Evolutionary conservation across 345 rosid genomes (phyloP).

Genomic region (Moricandia moricandioides): DNA sequence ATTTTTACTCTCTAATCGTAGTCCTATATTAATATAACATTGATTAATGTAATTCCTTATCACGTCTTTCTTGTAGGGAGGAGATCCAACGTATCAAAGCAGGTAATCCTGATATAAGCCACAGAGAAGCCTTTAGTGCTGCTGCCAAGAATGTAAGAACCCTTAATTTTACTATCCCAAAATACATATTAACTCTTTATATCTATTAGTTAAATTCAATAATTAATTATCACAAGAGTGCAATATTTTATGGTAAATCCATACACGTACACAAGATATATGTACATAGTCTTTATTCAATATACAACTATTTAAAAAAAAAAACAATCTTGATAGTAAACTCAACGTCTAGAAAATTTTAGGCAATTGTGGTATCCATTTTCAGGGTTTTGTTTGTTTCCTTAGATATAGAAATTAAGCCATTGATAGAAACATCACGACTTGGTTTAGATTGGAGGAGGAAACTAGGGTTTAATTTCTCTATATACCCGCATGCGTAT

Average conservation of each 20-base stretch:
- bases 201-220: background rate
- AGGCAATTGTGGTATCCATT: background rate
- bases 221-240: background rate
- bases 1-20: background rate
- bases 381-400: background rate
- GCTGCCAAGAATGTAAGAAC: constrained; percentile 97
- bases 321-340: background rate
- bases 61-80: constrained; percentile 55
- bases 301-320: background rate
- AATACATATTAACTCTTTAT: background rate
- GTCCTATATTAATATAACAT: background rate
- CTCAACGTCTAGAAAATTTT: background rate
- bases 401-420: background rate
- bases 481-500: background rate
- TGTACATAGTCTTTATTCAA: background rate
- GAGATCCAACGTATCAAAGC: constrained; percentile 99
- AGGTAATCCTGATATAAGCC: constrained; percentile 96
- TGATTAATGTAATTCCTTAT: background rate
- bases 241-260: background rate
- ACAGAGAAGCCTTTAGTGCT: constrained; percentile 99
- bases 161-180: constrained; percentile 17
- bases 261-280: background rate
- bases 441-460: background rate
- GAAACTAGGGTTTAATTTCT: constrained; percentile 26
- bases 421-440: background rate